These are phyloP conservation scores for Candida lessepsii DNA, from an alignment of 805 yeast species.

Conservation along the genomic window DNA sequence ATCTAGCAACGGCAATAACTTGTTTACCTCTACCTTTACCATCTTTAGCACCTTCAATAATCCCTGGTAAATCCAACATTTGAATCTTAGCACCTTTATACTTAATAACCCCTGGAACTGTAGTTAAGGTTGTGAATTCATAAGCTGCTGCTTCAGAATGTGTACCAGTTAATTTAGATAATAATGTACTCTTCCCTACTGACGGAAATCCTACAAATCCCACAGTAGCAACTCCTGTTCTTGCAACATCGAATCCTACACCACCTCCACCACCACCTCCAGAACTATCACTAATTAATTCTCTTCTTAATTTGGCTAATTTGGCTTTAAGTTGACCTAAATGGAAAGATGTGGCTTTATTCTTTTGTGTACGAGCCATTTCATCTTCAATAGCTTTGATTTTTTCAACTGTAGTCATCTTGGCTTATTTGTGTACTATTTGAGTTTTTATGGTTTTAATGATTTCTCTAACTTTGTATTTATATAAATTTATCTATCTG, in stretches of 20 bases:
- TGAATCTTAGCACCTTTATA: conserved; percentile 97
- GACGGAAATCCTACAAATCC: conserved; percentile 99
- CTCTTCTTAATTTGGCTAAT: conserved; percentile 91
- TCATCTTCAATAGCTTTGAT: conserved; percentile 92
- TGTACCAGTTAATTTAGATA: conserved; percentile 89
- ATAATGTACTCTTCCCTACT: conserved; percentile 84
- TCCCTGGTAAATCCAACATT: conserved; percentile 90
- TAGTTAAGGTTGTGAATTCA: conserved; percentile 95
- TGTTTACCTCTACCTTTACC: conserved; percentile 94
- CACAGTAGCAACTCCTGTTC: conserved; percentile 96
- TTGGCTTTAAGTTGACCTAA: conserved; percentile 97
- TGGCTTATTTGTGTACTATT: background rate
- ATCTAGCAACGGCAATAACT: conserved; percentile 98
- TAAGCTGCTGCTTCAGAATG: conserved; percentile 98
- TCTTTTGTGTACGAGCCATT: conserved; percentile 97
- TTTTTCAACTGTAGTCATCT: conserved; percentile 51
- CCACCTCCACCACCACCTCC: conserved; percentile 80
- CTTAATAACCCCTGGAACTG: conserved; percentile 95
- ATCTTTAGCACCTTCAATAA: conserved; percentile 87
- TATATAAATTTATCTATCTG: too few species aligned
- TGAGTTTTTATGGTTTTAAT: background rate
- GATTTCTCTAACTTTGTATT: background rate
- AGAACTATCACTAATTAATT: conserved; percentile 67
- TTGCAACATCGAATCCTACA: conserved; percentile 95
- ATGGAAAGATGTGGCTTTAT: conserved; percentile 96